Percentiles rank a stretch among this genome's conserved stretches.
Conservation (phyloP, 2,329 filamentous ascomycete genomes). For the Tolypocladium sp. region DNA sequence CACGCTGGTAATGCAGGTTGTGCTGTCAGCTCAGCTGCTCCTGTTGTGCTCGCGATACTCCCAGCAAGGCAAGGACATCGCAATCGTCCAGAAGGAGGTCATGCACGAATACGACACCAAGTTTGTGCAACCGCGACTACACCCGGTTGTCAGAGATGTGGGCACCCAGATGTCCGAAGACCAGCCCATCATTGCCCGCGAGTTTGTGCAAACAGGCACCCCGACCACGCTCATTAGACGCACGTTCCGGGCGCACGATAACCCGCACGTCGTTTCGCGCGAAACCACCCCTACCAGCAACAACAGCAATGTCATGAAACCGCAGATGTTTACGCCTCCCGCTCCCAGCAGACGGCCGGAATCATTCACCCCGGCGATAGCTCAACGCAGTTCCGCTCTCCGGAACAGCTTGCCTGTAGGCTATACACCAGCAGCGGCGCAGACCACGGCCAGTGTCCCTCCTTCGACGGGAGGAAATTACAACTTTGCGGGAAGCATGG, state of each 20-base stretch:
- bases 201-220: constrained; percentile 39
- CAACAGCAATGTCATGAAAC: constrained; percentile 25
- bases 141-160: constrained; percentile 68
- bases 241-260: constrained; percentile 72
- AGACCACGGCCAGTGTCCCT: constrained; percentile 8
- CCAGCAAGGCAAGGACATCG: constrained; percentile 77
- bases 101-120: constrained; percentile 94
- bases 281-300: constrained; percentile 19
- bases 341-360: constrained; percentile 23
- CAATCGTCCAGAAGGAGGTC: constrained; percentile 82
- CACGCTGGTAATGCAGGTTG: constrained; percentile 63
- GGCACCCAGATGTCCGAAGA: constrained; percentile 64
- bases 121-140: constrained; percentile 84
- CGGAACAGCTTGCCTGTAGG: constrained; percentile 25
- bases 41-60: constrained; percentile 65
- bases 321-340: constrained; percentile 34
- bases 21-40: constrained; percentile 70
- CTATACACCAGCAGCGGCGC: constrained; percentile 18
- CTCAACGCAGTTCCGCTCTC: constrained; percentile 17
- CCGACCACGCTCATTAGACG: constrained; percentile 59
- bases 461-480: constrained; percentile 14
- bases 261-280: constrained; percentile 69
- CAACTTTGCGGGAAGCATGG: constrained; percentile 62
- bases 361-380: constrained; percentile 18
- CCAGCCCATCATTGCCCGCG: constrained; percentile 28